These are phyloP conservation scores for Leishmania martiniquensis DNA, from an alignment of 208 protist genomes.

Conservation along the genomic window DNA sequence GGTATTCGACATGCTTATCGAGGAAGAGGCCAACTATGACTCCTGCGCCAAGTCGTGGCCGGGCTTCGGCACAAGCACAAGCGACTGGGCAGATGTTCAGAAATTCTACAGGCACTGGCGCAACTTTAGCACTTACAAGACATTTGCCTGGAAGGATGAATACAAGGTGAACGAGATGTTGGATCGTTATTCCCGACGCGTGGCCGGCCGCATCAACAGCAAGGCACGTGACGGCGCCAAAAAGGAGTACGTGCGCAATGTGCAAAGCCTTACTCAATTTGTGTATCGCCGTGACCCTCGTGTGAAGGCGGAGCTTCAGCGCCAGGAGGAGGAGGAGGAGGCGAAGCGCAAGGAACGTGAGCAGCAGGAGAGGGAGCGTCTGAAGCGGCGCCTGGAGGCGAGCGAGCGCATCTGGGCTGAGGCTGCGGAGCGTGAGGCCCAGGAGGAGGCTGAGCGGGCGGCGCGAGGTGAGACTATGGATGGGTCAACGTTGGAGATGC, in stretches of 20 bases:
- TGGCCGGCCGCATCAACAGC: conserved; percentile 87
- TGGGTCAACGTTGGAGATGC: conserved; percentile 75
- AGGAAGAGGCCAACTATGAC: conserved; percentile 75
- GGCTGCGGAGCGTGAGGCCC: conserved; percentile 82
- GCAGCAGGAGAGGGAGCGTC: conserved; percentile 55
- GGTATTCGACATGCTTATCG: conserved; percentile 74
- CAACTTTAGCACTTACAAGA: conserved; percentile 88
- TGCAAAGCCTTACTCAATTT: conserved; percentile 77
- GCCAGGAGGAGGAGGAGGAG: conserved; percentile 63
- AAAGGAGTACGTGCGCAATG: conserved; percentile 87
- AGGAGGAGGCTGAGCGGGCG: conserved; percentile 66
- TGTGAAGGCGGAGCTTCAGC: conserved; percentile 65
- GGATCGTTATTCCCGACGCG: conserved; percentile 85
- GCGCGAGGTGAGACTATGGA: conserved; percentile 80
- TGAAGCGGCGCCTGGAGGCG: conserved; percentile 63
- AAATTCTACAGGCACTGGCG: conserved; percentile 87
- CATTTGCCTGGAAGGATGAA: conserved; percentile 91
- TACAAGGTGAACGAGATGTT: conserved; percentile 93
- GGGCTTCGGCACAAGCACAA: conserved; percentile 69
- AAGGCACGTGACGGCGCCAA: conserved; percentile 78
- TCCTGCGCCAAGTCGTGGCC: conserved; percentile 64
- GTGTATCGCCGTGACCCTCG: conserved; percentile 88
- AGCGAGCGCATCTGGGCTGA: conserved; percentile 84
- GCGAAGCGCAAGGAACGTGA: conserved; percentile 61
- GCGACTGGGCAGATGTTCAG: conserved; percentile 60